Percentiles rank a stretch among this genome's conserved stretches.
These are phyloP conservation scores for Sporothrix variecibatus DNA, from an alignment of 2,329 filamentous ascomycete genomes.

Conservation along the genomic window DNA sequence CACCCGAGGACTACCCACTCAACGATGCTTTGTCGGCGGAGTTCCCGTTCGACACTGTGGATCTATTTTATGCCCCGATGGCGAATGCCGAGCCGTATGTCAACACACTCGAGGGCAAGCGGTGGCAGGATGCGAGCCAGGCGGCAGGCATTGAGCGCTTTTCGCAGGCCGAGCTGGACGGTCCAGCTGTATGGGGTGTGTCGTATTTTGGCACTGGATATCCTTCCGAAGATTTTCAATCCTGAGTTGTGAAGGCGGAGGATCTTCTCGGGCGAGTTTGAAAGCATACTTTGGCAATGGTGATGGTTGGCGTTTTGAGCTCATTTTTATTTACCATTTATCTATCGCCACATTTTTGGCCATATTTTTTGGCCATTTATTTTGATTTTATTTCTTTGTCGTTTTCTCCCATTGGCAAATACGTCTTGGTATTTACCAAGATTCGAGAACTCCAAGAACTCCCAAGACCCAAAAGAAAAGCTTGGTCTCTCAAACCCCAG, in stretches of 20 bases:
- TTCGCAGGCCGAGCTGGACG: slow-evolving; percentile 31
- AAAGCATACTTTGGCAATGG: too few relatives aligned
- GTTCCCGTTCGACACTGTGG: not conserved
- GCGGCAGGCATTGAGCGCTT: slow-evolving; percentile 36
- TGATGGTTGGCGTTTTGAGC: not conserved
- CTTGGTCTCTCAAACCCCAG: not conserved
- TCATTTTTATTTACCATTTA: not conserved
- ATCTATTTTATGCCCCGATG: slow-evolving; percentile 22
- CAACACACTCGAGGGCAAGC: slow-evolving; percentile 33
- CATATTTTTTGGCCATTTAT: not conserved
- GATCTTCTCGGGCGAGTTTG: not conserved
- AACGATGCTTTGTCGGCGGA: slow-evolving; percentile 10
- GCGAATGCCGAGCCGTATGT: slow-evolving; percentile 32
- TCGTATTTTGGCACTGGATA: not conserved
- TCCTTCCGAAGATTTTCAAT: not conserved
- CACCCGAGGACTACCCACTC: not conserved
- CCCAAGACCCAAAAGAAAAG: not conserved
- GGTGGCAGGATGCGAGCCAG: slow-evolving; percentile 34
- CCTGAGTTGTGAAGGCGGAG: not conserved
- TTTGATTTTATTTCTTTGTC: slow-evolving; percentile 2
- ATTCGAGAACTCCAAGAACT: not conserved
- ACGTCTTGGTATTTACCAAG: not conserved
- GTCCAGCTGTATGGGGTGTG: not conserved
- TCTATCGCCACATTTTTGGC: not conserved
- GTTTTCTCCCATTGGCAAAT: not conserved